Conservation (phyloP, 2,329 filamentous ascomycete genomes). For the Fusarium cicatricum region DNA sequence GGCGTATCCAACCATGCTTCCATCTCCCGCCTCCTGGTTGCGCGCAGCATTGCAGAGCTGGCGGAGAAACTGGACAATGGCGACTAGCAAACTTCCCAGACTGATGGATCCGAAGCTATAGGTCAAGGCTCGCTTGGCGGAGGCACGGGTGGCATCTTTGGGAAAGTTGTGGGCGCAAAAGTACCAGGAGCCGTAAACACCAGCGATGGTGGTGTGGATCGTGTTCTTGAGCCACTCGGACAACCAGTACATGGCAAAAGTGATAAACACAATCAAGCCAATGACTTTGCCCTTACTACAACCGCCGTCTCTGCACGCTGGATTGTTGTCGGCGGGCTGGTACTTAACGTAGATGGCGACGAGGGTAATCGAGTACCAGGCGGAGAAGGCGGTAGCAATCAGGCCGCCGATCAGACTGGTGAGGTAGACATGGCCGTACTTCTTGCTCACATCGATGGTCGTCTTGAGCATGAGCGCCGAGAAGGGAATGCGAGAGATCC, state of each 20-base stretch:
- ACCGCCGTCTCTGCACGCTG: conserved; percentile 63
- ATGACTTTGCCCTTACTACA: conserved; percentile 83
- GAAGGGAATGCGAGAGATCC: conserved; percentile 92
- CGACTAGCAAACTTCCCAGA: conserved; percentile 84
- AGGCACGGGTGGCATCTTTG: conserved; percentile 81
- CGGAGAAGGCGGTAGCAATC: conserved; percentile 76
- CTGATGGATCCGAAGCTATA: conserved; percentile 94
- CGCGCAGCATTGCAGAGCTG: conserved; percentile 84
- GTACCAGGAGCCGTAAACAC: conserved; percentile 94
- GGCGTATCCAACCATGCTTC: conserved; percentile 70
- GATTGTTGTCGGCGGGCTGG: conserved; percentile 66
- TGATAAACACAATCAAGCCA: conserved; percentile 84
- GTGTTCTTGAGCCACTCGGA: conserved; percentile 94
- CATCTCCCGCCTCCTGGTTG: conserved; percentile 68
- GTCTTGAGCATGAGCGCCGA: conserved; percentile 90
- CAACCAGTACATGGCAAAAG: conserved; percentile 94
- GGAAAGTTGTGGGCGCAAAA: conserved; percentile 78
- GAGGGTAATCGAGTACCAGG: conserved; percentile 87
- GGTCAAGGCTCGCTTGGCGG: conserved; percentile 81
- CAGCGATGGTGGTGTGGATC: conserved; percentile 86
- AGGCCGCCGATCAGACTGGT: conserved; percentile 87
- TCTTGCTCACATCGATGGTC: conserved; percentile 83
- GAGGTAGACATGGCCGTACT: conserved; percentile 84
- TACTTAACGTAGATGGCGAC: conserved; percentile 88
- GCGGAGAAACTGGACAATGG: conserved; percentile 84